Conservation (phyloP, 495 filamentous ascomycete genomes). For the Trichoderma parareesei region DNA sequence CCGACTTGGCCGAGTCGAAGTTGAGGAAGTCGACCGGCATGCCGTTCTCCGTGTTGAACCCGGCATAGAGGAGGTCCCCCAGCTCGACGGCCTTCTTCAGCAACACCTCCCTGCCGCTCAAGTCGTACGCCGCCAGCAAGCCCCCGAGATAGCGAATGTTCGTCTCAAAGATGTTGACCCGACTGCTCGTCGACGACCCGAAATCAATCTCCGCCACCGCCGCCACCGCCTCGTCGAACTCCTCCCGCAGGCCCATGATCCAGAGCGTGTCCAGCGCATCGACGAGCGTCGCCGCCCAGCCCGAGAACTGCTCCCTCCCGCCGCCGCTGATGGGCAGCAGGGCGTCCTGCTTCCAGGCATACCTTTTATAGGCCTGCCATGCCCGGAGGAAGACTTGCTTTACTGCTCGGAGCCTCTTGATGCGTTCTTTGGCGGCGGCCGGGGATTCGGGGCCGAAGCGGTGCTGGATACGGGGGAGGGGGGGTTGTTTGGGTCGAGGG, state of each 20-base stretch:
- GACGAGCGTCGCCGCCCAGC: constrained; percentile 86
- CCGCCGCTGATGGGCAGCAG: constrained; percentile 55
- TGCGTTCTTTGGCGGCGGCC: constrained; percentile 46
- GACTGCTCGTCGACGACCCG: constrained; percentile 42
- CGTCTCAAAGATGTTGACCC: constrained; percentile 72
- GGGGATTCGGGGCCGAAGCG: constrained; percentile 21
- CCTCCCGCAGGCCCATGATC: constrained; percentile 80
- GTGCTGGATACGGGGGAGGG: constrained; percentile 61
- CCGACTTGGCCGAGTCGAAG: constrained; percentile 41
- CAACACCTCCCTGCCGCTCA: constrained; percentile 61
- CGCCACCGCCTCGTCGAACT: constrained; percentile 75
- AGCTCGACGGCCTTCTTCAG: constrained; percentile 76
- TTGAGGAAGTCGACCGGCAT: constrained; percentile 63
- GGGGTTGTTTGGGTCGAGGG: constrained; percentile 24
- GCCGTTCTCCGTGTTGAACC: constrained; percentile 81
- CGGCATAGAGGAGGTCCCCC: constrained; percentile 71
- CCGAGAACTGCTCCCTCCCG: constrained; percentile 65
- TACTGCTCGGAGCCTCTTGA: constrained; percentile 40
- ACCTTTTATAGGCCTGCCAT: constrained; percentile 67
- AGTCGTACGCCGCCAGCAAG: constrained; percentile 68
- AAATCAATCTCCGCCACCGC: constrained; percentile 76
- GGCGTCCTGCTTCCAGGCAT: constrained; percentile 78
- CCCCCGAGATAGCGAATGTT: constrained; percentile 79
- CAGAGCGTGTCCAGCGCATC: constrained; percentile 82
- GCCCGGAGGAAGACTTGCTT: constrained; percentile 58